Base-by-base conservation (phyloP, 2,329 filamentous ascomycete species). In the Penicillium sp. region DNA sequence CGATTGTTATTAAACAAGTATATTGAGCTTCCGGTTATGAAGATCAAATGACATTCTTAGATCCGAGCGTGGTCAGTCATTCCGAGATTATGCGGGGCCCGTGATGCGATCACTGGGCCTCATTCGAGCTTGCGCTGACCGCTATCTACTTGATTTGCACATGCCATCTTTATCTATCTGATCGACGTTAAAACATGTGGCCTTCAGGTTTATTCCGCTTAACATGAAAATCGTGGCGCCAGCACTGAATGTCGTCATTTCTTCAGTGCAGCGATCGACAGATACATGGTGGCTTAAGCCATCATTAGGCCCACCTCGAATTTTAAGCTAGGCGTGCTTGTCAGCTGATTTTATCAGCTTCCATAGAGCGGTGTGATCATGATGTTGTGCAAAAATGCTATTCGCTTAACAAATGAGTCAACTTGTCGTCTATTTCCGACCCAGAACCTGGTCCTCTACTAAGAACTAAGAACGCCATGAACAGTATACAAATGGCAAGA, bases 41-140 rank as follows among this genome's bases (percentile, higher is more conserved):
- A 14, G 14, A 53, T 61, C 60, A 63, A 63, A 46, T 64, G 60
- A 64, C 60, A 48, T 59, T 6, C 14, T 54, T 39, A 35, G 45
- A 58, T 59, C 55, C 56, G 63, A 55, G 50, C 51, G 51, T 54
- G 29, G 16, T 48, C 27, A 57, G 59, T 64, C 63, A 66, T 60
- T 60, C 54, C 57, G 57, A 43, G 51, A 49, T 49, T 53, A 46
- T 21, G 48, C 52, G 55, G 45, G 62, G 50, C 21, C 33, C 56
- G 57, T 66, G 63, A 66, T 55, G n/a, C 21, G 54, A 58, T 64
- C 53, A 63, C 52, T 59, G 37, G 62, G 52, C 52, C 48, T 39
- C 24, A 56, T 55, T 58, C 33, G 55, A 52, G 5, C 31, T 50
- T 39, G 27, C 37, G 50, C 19, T 45, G 19, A 39, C 33, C 35